Evolutionary conservation across 139 green algal species (phyloP), one percentile per base, ranked within the genome.

Genomic region (Picochlorum sp.): DNA sequence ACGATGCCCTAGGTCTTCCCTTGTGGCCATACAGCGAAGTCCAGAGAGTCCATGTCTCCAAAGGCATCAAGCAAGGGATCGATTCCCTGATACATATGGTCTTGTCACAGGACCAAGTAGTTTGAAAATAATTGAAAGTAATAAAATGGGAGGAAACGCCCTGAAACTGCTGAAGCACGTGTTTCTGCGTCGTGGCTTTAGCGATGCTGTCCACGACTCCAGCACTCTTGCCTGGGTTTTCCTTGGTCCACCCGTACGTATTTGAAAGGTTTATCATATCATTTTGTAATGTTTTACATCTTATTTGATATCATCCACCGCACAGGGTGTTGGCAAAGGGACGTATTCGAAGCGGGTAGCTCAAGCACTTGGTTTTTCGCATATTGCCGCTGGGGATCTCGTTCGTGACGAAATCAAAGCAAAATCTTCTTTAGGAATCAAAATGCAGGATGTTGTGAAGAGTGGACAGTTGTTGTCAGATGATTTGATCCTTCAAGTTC

Each of bases 381-480:
- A 99, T 71, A 93, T 99, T 56, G 83, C 91, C 24, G 88, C 87
- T 6, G 94, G 94, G 4, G 94, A 99, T 73, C 68, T 98, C 3
- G 89, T 98, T 6, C 77, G 94, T 0, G 72, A 71, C 1, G 85
- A 98, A 57, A 94, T 99, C 6, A 84, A 85, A 45, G 67, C 60
- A 9, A 74, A 79, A 14, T 93, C 73, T 11, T 63, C 64, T 1
- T 37, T 87, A 0, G 90, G 89, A 0, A 64, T 77, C 30, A 58
- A 91, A 83, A 88, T 95, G 75, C 66, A 83, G 38, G 62, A 50
- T 6, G 82, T 85, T 13, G 90, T 92, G 18, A 67, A 72, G 14
- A 16, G 49, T 2, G 92, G 92, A 28, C 60, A 91, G 47, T 82
- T 98, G 45, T 66, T 98, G 4, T 81, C 91, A 9, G 92, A 98